Evolutionary conservation across 2,329 filamentous ascomycete genomes (phyloP), one percentile per base, ranked within the genome.

Genomic region (Fusarium penzigii): DNA sequence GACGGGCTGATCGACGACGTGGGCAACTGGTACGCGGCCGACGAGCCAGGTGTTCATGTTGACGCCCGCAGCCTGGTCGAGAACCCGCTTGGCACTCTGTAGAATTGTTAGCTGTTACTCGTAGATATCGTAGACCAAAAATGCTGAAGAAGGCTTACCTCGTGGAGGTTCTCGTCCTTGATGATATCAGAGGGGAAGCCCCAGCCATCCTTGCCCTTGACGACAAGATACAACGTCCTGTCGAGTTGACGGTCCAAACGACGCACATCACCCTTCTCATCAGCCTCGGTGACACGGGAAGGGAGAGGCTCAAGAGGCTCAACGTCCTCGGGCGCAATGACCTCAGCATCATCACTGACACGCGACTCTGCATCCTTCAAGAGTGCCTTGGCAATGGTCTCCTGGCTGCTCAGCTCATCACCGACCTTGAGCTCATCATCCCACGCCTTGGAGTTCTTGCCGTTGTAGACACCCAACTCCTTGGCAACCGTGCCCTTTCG

Each of bases 21-120:
- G 89, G 25, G 92, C 93, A 52, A 97, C 83, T 11, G 94, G 94
- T 52, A 89, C 88, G 65, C 92, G 92, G 55, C 92, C 93, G 46
- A 99, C 89, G 63, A 97, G 84, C 92, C 94, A 99, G 49, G 92
- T 97, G 78, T 97, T 97, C 92, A 99, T 97, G 80, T 99, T 95
- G 55, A 89, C 76, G 52, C 94, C 94, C 10, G 88, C 92, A 4
- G 90, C 79, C 65, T 90, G 81, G 47, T 87, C 79, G 20, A 97
- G 79, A 49, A 92, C 85, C 54, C 92, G 84, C 68, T 91, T 84
- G 38, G 93, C 92, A 42, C 90, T 87, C 94, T 99, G 20, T 25
- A 7, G 4, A 7, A 25, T 25, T 25, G 20, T 25, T 25, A 25
- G 20, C 7, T 25, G 20, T 25, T 25, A 25, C 20, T 25, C 20